Evolutionary conservation across 495 filamentous ascomycete species (phyloP), one percentile per base, ranked within the genome.

Genomic region (Xylaria nigripes): DNA sequence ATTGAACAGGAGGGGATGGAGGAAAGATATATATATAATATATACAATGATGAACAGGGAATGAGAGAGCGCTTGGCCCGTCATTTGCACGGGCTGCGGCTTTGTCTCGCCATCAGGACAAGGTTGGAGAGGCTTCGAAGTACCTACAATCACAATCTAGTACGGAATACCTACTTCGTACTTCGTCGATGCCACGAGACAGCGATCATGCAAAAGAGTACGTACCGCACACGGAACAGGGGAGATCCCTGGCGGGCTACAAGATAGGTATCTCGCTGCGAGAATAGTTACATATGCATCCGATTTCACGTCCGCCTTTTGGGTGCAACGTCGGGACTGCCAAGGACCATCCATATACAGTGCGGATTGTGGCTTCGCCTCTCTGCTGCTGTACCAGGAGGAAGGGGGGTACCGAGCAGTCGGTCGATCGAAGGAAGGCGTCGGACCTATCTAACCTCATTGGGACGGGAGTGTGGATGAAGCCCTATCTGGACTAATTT

Each of bases 261-360:
- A 55, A 18, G 45, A 57, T 50, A 61, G 60, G 63, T 57, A 67
- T 67, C 16, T 24, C 36, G 59, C 59, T 67, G 64, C 61, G 64
- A 66, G 54, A 45, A 40, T 36, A 36, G 24, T 38, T 58, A 54
- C 55, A 54, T 60, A 40, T 51, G 51, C 56, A 56, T 19, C 45
- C 51, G 53, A 58, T 57, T 61, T 47, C 53, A 59, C 51, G 57
- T 55, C 61, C 61, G 61, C 61, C 58, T 55, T 67, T 67, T 67
- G 56, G 32, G 42, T 64, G 59, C 51, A 64, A 67, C 64, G 51
- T 61, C 50, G 51, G 55, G 58, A 56, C 34, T 25, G 40, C 47
- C 47, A 54, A 43, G 51, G 53, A 50, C 52, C 49, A n/a, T n/a
- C n/a, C n/a, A n/a, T 46, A 51, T 50, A 58, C 55, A 63, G 55